These are phyloP conservation scores for Erodium moschatum DNA, from an alignment of 441 rosid genomes.

Conservation along the genomic window DNA sequence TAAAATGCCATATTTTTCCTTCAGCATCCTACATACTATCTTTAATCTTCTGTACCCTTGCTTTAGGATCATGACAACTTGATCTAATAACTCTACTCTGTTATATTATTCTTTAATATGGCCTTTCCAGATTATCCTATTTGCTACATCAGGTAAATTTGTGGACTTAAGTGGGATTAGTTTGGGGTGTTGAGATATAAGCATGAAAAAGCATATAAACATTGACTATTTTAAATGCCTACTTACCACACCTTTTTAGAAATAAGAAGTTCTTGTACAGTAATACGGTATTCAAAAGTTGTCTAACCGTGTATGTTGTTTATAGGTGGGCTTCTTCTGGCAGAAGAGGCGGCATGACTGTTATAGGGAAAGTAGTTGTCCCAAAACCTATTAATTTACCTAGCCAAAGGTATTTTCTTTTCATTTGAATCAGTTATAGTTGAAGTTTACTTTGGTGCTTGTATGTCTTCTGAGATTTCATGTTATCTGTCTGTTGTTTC, in stretches of 20 bases:
- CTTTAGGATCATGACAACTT: neutral
- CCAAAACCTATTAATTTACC: constrained; percentile 98
- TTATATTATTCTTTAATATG: too few species aligned
- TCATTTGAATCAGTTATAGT: constrained; percentile 8
- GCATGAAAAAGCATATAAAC: neutral
- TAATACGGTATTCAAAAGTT: constrained; percentile 11
- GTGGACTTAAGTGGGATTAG: neutral
- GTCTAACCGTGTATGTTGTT: constrained; percentile 18
- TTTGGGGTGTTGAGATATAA: neutral
- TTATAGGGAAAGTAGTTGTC: constrained; percentile 86
- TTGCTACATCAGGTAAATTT: neutral
- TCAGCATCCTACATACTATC: neutral
- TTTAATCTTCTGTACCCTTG: neutral
- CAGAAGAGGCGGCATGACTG: constrained; percentile 84
- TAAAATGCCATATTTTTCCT: constrained; percentile 16
- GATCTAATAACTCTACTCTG: too few species aligned
- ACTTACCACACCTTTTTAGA: too few species aligned
- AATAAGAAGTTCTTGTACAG: too few species aligned
- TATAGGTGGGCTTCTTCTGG: constrained; percentile 63
- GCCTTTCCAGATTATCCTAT: neutral
- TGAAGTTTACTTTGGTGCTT: neutral
- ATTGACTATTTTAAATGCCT: neutral
- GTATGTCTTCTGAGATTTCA: constrained; percentile 6
- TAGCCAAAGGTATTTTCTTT: constrained; percentile 71
- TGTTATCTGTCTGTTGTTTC: constrained; percentile 29